Percentiles rank a stretch among this genome's conserved stretches.
phyloP scores from a whole-genome alignment of 2,329 filamentous ascomycete species.

The Penicillium sp. region DNA sequence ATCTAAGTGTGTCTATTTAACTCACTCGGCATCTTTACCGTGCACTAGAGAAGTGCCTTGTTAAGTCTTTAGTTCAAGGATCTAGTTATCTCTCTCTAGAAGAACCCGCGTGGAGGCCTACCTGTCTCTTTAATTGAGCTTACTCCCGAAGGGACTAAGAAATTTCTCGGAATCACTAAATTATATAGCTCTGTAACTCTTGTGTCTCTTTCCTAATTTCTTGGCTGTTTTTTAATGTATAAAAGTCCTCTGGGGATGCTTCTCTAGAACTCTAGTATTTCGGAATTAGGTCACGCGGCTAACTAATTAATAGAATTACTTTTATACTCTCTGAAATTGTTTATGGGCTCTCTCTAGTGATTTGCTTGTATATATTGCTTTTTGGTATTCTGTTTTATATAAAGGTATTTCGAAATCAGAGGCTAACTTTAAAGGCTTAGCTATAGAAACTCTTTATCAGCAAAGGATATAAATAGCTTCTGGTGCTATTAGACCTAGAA shows the following conservation, averaged over 20 bases:
- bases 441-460: neutral
- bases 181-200: conserved; percentile 5
- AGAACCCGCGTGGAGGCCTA: conserved; percentile 19
- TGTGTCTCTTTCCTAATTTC: conserved; percentile 6
- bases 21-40: conserved; percentile 17
- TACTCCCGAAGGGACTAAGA: conserved; percentile 15
- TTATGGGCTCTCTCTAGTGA: conserved; percentile 23
- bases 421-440: neutral
- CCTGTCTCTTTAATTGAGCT: conserved; percentile 15
- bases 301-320: conserved; percentile 17
- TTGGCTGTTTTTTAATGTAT: too few species aligned
- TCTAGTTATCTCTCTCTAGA: conserved; percentile 16
- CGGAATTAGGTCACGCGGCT: neutral
- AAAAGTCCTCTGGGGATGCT: too few species aligned
- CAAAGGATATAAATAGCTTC: neutral
- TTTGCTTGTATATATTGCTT: conserved; percentile 10
- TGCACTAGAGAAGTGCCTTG: conserved; percentile 15
- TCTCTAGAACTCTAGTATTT: too few species aligned
- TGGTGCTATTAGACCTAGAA: neutral
- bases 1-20: conserved; percentile 21
- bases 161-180: conserved; percentile 16
- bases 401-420: neutral
- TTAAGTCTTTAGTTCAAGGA: conserved; percentile 18
- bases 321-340: conserved; percentile 26
- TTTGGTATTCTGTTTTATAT: neutral